These are phyloP conservation scores for Wolfiporia cocos DNA, from an alignment of 1,284 basidiomycete genomes.

Conservation along the genomic window DNA sequence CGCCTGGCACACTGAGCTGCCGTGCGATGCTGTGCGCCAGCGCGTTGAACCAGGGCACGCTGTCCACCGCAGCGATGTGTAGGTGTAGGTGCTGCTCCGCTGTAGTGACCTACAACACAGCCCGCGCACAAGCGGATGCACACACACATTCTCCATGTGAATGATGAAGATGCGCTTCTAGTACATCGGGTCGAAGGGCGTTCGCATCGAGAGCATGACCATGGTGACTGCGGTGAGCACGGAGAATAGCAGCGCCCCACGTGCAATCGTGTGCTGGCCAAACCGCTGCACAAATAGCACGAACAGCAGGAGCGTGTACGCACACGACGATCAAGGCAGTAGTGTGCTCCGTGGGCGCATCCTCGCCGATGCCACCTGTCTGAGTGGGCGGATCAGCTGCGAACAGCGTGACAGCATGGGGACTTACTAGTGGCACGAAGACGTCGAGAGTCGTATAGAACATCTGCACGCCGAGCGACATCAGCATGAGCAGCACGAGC, in stretches of 20 bases:
- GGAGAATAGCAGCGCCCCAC: slow-evolving; percentile 43
- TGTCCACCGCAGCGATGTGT: slow-evolving; percentile 82
- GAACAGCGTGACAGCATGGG: neutral
- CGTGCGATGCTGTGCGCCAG: slow-evolving; percentile 60
- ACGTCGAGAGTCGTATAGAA: slow-evolving; percentile 74
- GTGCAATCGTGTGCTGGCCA: no score
- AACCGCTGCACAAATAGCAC: no score
- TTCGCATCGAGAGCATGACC: slow-evolving; percentile 55
- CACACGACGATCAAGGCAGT: slow-evolving; percentile 73
- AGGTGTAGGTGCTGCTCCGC: slow-evolving; percentile 73
- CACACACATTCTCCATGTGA: slow-evolving; percentile 81
- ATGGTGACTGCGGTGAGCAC: slow-evolving; percentile 46
- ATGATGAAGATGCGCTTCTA: no score
- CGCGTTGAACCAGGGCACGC: slow-evolving; percentile 66
- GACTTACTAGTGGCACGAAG: no score
- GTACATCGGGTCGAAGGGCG: slow-evolving; percentile 76
- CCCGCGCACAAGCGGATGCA: neutral
- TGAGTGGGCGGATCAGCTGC: slow-evolving; percentile 18
- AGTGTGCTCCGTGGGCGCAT: no score
- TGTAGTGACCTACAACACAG: slow-evolving; percentile 71
- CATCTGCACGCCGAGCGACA: slow-evolving; percentile 67
- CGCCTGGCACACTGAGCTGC: slow-evolving; percentile 46
- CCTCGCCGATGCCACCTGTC: no score
- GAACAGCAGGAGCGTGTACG: no score
- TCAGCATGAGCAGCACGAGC: slow-evolving; percentile 54